Base-by-base conservation (phyloP, 805 yeast species). In the Zygosaccharomyces rouxii region DNA sequence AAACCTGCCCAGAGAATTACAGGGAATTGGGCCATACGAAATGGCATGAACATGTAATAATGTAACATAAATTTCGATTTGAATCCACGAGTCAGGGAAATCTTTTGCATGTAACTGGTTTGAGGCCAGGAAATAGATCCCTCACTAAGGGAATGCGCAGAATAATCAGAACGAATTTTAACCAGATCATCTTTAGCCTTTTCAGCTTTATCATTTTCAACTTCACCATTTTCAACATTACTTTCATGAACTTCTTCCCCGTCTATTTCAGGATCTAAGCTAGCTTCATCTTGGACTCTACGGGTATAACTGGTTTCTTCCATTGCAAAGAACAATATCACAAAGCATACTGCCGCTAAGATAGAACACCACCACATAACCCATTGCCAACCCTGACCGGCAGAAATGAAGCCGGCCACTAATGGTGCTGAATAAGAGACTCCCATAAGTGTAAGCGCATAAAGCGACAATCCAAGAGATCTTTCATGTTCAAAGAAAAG, bases 401-500 rank as follows among this genome's bases (percentile, higher is more conserved):
- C 72, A 26, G 73, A 71, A 48, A 81, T 76, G 54, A 77, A 76
- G 10, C 84, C 84, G 10, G 83, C 81, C 42, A 80, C 71, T 55
- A 80, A 68, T 4, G 85, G 84, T 3, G 84, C 84, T 48, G 79
- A 63, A 55, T 69, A 81, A 38, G 80, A 76, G 7, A 82, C 78
- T 11, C 26, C 35, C 44, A 41, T 41, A 11, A 41, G 37, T 6
- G 44, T 41, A 21, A 41, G 44, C 18, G 28, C 44, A 10, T 31
- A 79, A 71, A 14, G 83, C 69, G 11, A 83, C 78, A 49, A 73
- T 63, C 50, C 80, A 6, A 41, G 44, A 4, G 44, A 41, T 19
- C 44, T 71, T 60, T 86, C 89, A 64, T 87, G 95, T 54, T 81
- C 84, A 67, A 75, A 87, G 62, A 79, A 87, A 62, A 86, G 76